phyloP scores from a whole-genome alignment of 2,329 filamentous ascomycete genomes.

The Sphaerulina musiva region DNA sequence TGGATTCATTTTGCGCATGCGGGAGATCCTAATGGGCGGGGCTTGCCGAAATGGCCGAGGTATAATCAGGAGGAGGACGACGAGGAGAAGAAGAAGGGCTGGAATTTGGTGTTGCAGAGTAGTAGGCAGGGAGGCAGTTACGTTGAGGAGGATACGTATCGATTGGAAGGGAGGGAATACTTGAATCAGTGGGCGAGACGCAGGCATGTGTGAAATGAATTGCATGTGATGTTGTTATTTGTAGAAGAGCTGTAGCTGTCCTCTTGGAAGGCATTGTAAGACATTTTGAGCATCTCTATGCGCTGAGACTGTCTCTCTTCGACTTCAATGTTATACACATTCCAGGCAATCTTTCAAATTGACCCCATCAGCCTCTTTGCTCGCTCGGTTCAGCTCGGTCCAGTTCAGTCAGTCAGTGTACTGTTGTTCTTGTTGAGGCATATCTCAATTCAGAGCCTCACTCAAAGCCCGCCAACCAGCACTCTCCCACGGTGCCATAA shows the following conservation, averaged over 20 bases:
- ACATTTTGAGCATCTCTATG: too few relatives aligned
- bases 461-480: conserved; percentile 20
- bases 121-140: conserved; percentile 13
- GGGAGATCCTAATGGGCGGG: conserved; percentile 17
- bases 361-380: too few relatives aligned
- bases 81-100: neutral
- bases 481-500: conserved; percentile 70
- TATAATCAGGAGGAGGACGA: neutral
- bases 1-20: conserved; percentile 19
- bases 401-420: too few relatives aligned
- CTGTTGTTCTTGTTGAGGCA: neutral
- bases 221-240: neutral
- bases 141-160: conserved; percentile 20
- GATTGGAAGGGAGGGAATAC: conserved; percentile 19
- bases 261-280: too few relatives aligned
- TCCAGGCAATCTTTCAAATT: too few relatives aligned
- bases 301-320: too few relatives aligned
- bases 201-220: conserved; percentile 17
- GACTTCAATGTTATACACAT: too few relatives aligned
- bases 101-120: conserved; percentile 19
- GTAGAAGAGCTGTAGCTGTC: too few relatives aligned
- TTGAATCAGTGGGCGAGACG: conserved; percentile 20
- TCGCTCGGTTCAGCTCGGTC: too few relatives aligned
- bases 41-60: conserved; percentile 16
- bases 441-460: conserved; percentile 8